Conservation (phyloP, 345 rosid species). For the Dovyalis caffra region DNA sequence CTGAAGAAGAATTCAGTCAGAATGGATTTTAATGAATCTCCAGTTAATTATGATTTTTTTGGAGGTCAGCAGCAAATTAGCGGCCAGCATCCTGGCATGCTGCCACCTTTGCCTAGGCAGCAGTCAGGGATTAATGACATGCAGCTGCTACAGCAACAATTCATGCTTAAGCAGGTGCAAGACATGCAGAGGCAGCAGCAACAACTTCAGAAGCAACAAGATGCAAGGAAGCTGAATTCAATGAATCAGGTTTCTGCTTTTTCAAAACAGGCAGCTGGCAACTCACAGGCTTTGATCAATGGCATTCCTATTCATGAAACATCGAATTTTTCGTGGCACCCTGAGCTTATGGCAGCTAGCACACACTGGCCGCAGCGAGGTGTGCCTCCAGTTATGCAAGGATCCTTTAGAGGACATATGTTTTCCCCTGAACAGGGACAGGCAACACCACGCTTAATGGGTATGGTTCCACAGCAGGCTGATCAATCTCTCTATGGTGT, state of each 20-base stretch:
- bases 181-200: slow-evolving; percentile 76
- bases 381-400: slow-evolving; percentile 49
- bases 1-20: slow-evolving; percentile 41
- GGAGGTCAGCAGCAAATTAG: slow-evolving; percentile 66
- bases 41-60: slow-evolving; percentile 63
- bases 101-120: slow-evolving; percentile 70
- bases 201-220: slow-evolving; percentile 53
- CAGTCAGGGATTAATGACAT: slow-evolving; percentile 63
- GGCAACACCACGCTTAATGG: slow-evolving; percentile 32
- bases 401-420: slow-evolving; percentile 54
- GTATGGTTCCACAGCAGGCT: slow-evolving; percentile 54
- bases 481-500: slow-evolving; percentile 71
- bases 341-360: slow-evolving; percentile 51
- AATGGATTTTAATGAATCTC: slow-evolving; percentile 59
- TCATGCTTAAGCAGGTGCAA: slow-evolving; percentile 70
- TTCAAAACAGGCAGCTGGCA: slow-evolving; percentile 41
- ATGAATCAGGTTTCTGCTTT: slow-evolving; percentile 44
- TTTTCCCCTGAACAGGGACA: slow-evolving; percentile 65
- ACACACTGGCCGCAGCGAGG: slow-evolving; percentile 53
- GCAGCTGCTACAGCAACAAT: slow-evolving; percentile 77
- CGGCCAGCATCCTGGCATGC: slow-evolving; percentile 55
- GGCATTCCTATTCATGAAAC: slow-evolving; percentile 63
- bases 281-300: slow-evolving; percentile 47
- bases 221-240: slow-evolving; percentile 51
- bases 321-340: slow-evolving; percentile 58